Conservation (phyloP, 2,329 filamentous ascomycete genomes). For the Beauveria asiatica region DNA sequence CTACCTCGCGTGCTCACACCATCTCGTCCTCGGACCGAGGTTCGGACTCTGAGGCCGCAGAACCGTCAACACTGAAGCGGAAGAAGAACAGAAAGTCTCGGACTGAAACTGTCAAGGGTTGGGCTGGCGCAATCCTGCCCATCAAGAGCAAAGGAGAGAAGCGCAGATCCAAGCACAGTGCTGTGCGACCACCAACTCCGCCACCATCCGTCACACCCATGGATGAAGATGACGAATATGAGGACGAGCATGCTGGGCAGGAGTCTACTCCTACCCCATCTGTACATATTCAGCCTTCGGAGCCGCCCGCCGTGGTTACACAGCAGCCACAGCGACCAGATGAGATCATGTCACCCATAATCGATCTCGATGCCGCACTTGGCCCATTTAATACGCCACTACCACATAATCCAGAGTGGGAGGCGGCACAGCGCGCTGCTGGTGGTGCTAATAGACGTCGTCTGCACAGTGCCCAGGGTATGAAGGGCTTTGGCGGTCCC, state of each 20-base stretch:
- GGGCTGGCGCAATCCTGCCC: conserved; percentile 60
- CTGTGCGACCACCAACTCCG: conserved; percentile 38
- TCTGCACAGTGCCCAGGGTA: conserved; percentile 68
- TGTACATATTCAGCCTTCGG: conserved; percentile 26
- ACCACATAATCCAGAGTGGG: conserved; percentile 54
- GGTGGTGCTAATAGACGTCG: conserved; percentile 50
- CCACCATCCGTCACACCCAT: conserved; percentile 26
- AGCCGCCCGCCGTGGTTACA: conserved; percentile 26
- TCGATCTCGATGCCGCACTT: conserved; percentile 88
- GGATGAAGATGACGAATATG: conserved; percentile 23
- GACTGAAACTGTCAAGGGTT: conserved; percentile 66
- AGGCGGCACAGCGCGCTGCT: conserved; percentile 53
- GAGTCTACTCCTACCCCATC: conserved; percentile 9
- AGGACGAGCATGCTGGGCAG: conserved; percentile 17
- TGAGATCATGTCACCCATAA: conserved; percentile 68
- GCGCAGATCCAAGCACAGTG: conserved; percentile 32
- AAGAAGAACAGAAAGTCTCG: conserved; percentile 28
- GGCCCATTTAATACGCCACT: conserved; percentile 83
- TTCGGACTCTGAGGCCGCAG: conserved; percentile 21
- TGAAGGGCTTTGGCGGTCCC: conserved; percentile 58
- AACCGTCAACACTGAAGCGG: conserved; percentile 15
- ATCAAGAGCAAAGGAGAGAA: conserved; percentile 47
- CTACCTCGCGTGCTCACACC: conserved; percentile 20
- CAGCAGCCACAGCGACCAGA: conserved; percentile 30
- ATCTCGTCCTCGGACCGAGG: conserved; percentile 30